Evolutionary conservation across 495 filamentous ascomycete species (phyloP).

Genomic region (Stereocaulon alpinum): DNA sequence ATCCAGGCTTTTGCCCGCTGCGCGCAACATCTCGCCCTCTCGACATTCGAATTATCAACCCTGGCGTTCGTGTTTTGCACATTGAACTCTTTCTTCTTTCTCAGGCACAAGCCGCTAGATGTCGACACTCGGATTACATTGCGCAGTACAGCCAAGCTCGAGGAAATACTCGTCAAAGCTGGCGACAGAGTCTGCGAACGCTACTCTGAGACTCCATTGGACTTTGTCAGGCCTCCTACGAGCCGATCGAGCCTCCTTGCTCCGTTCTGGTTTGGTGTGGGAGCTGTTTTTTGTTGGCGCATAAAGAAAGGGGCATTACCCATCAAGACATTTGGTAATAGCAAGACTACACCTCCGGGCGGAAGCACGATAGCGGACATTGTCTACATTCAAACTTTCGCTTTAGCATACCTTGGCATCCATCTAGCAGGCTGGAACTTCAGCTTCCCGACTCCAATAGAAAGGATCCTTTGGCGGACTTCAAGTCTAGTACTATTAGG

Average conservation of each 20-base stretch:
- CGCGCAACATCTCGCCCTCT: constrained; percentile 17
- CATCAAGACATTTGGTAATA: constrained; percentile 9
- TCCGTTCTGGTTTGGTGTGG: constrained; percentile 2
- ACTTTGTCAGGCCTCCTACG: constrained; percentile 19
- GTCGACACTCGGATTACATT: constrained; percentile 12
- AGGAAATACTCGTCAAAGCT: constrained; percentile 18
- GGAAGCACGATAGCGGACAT: not conserved
- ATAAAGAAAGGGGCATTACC: not conserved
- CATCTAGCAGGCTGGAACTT: constrained; percentile 23
- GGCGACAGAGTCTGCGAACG: constrained; percentile 19
- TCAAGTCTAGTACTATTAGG: constrained; percentile 11
- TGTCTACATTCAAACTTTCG: constrained; percentile 17
- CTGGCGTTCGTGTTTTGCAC: constrained; percentile 23
- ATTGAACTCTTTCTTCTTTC: constrained; percentile 21
- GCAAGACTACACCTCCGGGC: constrained; percentile 8
- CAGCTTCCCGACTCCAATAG: constrained; percentile 19
- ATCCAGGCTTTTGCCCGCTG: constrained; percentile 19
- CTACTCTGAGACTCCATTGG: constrained; percentile 25
- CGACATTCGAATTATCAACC: constrained; percentile 25
- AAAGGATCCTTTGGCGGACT: constrained; percentile 20
- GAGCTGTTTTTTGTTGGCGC: not conserved
- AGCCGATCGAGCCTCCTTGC: constrained; percentile 6
- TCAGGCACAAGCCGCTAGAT: constrained; percentile 26
- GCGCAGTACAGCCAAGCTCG: not conserved
- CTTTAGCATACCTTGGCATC: constrained; percentile 14